Evolutionary conservation across 2,329 filamentous ascomycete genomes (phyloP).

Genomic region (Allantophomopsis cytisporea): DNA sequence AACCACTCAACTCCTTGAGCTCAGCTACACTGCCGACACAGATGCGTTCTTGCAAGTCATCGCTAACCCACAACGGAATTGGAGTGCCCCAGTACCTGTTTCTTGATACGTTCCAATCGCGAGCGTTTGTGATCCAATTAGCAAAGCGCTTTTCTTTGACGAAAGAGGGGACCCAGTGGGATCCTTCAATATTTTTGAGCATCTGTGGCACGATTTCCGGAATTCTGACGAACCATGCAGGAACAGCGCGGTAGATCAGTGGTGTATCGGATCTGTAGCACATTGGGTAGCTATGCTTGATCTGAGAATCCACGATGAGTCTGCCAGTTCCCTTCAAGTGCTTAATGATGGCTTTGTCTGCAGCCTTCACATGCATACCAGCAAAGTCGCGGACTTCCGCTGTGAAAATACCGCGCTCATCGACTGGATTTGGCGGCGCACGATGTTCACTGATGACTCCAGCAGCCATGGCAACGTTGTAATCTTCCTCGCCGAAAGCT

Average conservation of each 20-base stretch:
- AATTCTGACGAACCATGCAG: constrained; percentile 91
- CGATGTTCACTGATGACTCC: constrained; percentile 68
- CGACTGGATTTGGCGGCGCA: constrained; percentile 81
- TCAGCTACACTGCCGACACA: constrained; percentile 79
- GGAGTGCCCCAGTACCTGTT: constrained; percentile 96
- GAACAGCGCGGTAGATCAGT: constrained; percentile 82
- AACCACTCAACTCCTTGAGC: constrained; percentile 76
- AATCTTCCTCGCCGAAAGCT: constrained; percentile 94
- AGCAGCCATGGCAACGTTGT: constrained; percentile 62
- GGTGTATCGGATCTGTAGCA: constrained; percentile 93
- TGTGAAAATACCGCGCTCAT: constrained; percentile 71
- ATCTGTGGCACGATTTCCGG: constrained; percentile 73
- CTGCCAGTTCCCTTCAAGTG: constrained; percentile 65
- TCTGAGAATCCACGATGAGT: constrained; percentile 71
- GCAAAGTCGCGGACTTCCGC: constrained; percentile 65
- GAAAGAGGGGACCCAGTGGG: constrained; percentile 82
- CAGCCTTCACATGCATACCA: constrained; percentile 81
- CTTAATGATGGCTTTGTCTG: constrained; percentile 89
- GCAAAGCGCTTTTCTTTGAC: constrained; percentile 88
- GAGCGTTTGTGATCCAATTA: constrained; percentile 82
- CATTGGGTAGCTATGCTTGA: constrained; percentile 86
- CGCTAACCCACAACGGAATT: constrained; percentile 82
- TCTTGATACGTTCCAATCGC: constrained; percentile 90
- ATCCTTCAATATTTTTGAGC: constrained; percentile 78
- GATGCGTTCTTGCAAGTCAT: constrained; percentile 75